A percentile compares a stretch with the other conserved stretches of the same genome.
Conservation (phyloP, 164 flowering plant genomes). For the Magnolia changhungtana region DNA sequence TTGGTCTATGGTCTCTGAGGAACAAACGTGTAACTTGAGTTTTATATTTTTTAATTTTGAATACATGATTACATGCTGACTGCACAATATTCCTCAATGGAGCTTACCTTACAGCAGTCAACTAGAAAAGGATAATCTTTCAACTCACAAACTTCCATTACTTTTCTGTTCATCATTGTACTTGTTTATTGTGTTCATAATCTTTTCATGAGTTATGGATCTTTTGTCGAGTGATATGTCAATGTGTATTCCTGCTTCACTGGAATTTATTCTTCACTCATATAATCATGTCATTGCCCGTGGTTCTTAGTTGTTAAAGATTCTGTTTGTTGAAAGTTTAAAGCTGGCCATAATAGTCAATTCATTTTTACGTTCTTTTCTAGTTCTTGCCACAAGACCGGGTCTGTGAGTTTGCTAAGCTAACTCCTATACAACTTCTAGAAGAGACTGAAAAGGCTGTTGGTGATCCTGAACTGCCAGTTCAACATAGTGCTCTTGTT, state of each 20-base stretch:
- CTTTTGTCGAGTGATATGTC: not conserved
- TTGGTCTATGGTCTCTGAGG: too few species aligned
- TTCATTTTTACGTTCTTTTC: not conserved
- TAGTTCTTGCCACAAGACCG: constrained; percentile 96
- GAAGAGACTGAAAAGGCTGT: constrained; percentile 98
- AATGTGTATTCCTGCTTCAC: not conserved
- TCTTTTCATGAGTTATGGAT: too few species aligned
- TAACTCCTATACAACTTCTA: constrained; percentile 86
- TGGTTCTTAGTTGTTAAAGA: not conserved
- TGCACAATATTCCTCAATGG: too few species aligned
- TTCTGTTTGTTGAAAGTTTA: not conserved
- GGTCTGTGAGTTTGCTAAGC: constrained; percentile 97
- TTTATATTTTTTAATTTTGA: too few species aligned
- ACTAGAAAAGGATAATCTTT: too few species aligned
- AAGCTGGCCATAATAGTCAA: not conserved
- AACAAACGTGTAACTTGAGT: too few species aligned
- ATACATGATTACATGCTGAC: too few species aligned
- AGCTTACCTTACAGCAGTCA: too few species aligned
- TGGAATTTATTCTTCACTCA: not conserved
- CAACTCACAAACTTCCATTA: too few species aligned
- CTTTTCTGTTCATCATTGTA: too few species aligned
- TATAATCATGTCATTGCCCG: not conserved
- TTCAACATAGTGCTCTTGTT: constrained; percentile 70
- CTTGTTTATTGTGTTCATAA: too few species aligned
- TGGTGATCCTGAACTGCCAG: constrained; percentile 87